Base-by-base conservation (phyloP, 768 basidiomycete species). In the Amanita phalloides region DNA sequence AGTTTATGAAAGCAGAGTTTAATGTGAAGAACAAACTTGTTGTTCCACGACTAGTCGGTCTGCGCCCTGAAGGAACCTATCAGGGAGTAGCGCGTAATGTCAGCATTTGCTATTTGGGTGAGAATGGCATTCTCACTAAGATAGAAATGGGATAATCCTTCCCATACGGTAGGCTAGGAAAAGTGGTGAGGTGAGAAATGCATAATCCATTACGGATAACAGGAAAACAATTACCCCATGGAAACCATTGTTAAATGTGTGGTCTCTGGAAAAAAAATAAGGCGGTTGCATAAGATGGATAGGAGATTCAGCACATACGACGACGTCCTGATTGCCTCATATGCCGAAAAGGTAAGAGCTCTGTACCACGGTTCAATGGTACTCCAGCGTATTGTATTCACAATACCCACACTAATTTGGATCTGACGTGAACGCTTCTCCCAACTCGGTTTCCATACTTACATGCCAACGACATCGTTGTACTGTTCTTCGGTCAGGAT, bases 11-110 rank as follows among this genome's bases (percentile, higher is more conserved):
- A 14, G 3, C 9, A 28, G 20, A n/a, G 37, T 50, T 45, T 42
- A 56, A 46, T 37, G 23, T 32, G 48, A 42, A 14, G 25, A 35
- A 81, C 66, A 65, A 83, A 92, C 58, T 37, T 86, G 90, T 44
- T 82, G 76, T 66, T 93, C 90, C 37, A 93, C 65, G 32, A 76
- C 72, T 55, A 82, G 65, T 51, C 92, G 81, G 67, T 94, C 92
- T 26, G 84, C 80, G 42, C 86, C 82, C 38, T 77, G 65, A 50
- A 92, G 66, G 73, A 87, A 92, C 50, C 80, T 83, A 33, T 66
- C 33, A 44, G 54, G 17, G 10, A 5, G 48, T 49, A 45, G 42
- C 37, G 33, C 49, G 53, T 56, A 45, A 55, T 32, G 37, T 20
- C 35, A 23, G 10, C n/a, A 45, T 54, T 32, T 17, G n/a, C 10